Base-by-base conservation (phyloP, 352 stramenopile genomes). In the Pythium phragmitis region DNA sequence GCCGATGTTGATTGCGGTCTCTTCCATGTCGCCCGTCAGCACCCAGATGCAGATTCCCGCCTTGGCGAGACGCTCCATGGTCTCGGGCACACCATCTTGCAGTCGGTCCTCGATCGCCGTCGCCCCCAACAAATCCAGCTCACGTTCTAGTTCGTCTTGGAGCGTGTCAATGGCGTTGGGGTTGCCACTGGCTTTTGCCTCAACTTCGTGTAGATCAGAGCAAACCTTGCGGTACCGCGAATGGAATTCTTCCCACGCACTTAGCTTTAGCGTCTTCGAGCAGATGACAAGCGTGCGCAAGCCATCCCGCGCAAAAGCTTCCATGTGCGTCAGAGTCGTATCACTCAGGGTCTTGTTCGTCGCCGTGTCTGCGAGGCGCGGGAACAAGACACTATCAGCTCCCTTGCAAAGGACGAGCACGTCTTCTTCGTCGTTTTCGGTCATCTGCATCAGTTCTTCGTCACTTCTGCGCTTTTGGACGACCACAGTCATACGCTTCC, bases 1-100 rank as follows among this genome's bases (percentile, higher is more conserved):
- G 4, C 83, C 83, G 69, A 96, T 95, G 65, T 96, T 96, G 50
- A 95, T 95, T 0, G 88, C 88, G 9, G 88, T 96, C 61, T 96
- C 88, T 68, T 95, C 83, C 88, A 94, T 96, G 59, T 96, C 88
- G 33, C 88, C 87, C 4, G 88, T 96, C 17, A 95, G 67, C 37
- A 96, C 84, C 88, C 88, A 96, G n/a, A 96, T 83, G 26, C 69
- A 84, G 50, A 96, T 94, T 14, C 88, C 85, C 34, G 88, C 88
- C 50, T 84, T 89, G 0, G 74, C 75, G 0, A 96, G 64, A 1
- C 72, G 63, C 58, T 91, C 85, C 77, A 96, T 95, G 1, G 87
- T 80, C 51, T 92, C 81, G 7, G 87, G 85, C 9, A 96, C 88
- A 16, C 82, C 76, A 39, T 95, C 83, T 56, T 96, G 88, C 19